These are phyloP conservation scores for Hymenoscyphus salicellus DNA, from an alignment of 2,329 filamentous ascomycete genomes.

Conservation along the genomic window DNA sequence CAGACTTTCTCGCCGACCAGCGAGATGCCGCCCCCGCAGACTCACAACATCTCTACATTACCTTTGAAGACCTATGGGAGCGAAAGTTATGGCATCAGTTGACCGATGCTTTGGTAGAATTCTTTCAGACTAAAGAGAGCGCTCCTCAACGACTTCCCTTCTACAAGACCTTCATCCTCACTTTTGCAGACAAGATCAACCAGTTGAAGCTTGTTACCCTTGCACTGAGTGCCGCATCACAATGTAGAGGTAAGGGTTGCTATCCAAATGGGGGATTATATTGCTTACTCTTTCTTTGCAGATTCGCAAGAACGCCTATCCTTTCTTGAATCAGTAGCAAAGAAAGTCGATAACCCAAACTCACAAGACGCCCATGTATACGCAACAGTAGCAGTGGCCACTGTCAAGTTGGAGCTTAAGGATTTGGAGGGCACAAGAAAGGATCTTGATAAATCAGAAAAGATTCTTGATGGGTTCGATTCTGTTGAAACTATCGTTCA, in stretches of 20 bases:
- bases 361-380: slow-evolving; percentile 96
- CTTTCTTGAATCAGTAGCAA: slow-evolving; percentile 79
- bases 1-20: slow-evolving; percentile 88
- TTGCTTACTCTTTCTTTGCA: slow-evolving; percentile 39
- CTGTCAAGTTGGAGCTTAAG: slow-evolving; percentile 76
- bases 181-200: slow-evolving; percentile 98
- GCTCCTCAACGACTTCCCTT: slow-evolving; percentile 80
- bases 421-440: slow-evolving; percentile 80
- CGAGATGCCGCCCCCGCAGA: slow-evolving; percentile 84
- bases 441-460: slow-evolving; percentile 83
- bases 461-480: slow-evolving; percentile 86
- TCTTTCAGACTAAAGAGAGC: slow-evolving; percentile 81
- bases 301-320: slow-evolving; percentile 81
- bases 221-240: slow-evolving; percentile 79
- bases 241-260: slow-evolving; percentile 65
- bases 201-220: slow-evolving; percentile 94
- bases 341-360: slow-evolving; percentile 85
- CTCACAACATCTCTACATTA: slow-evolving; percentile 81
- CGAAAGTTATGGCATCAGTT: slow-evolving; percentile 99
- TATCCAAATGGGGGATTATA: neutral
- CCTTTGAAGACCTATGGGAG: slow-evolving; percentile 97
- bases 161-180: slow-evolving; percentile 92
- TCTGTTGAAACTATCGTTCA: slow-evolving; percentile 94
- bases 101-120: slow-evolving; percentile 81
- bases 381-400: slow-evolving; percentile 84